Evolutionary conservation across 257 asterid genomes (phyloP), one percentile per base, ranked within the genome.

Genomic region (Salvia rosmarinus): DNA sequence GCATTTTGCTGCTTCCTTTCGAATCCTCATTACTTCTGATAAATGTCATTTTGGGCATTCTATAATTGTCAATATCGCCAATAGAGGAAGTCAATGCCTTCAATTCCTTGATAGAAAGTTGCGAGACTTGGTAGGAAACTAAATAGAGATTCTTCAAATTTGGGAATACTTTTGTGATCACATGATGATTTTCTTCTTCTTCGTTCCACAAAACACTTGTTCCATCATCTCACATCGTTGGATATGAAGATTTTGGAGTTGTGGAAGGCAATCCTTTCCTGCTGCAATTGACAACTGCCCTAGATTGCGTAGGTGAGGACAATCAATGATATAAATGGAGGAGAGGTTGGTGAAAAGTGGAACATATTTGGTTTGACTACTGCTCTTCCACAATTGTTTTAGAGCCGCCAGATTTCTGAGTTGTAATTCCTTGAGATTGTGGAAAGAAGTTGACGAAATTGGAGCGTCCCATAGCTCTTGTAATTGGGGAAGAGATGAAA

Each of bases 31-130:
- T 49, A 16, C 23, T 49, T n/a, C 11, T 11, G 0, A 3, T 9
- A 4, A 4, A 21, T 1, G 8, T 11, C 37, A 21, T 55, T 39
- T 62, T 39, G 68, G 68, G 68, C 68, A 62, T 37, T 39, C 0
- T 3, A 0, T 0, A 17, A 62, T 17, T 0, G 0, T 0, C 9
- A 62, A 9, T 0, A 0, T 0, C 1, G 0, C 7, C 9, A 47
- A 17, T 4, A 23, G 46, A 66, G 71, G 17, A 66, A 66, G n/a
- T 28, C 71, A 16, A 66, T n/a, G n/a, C n/a, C n/a, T n/a, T n/a
- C n/a, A n/a, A n/a, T n/a, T n/a, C n/a, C n/a, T n/a, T n/a, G n/a
- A n/a, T 3, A 66, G 19, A 66, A 10, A 47, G 14, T 66, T 4
- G 5, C 13, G 1, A 66, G 44, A 34, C 35, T n/a, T 28, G 71